phyloP scores from a whole-genome alignment of 129 eudicot species.

The Lactuca saligna region DNA sequence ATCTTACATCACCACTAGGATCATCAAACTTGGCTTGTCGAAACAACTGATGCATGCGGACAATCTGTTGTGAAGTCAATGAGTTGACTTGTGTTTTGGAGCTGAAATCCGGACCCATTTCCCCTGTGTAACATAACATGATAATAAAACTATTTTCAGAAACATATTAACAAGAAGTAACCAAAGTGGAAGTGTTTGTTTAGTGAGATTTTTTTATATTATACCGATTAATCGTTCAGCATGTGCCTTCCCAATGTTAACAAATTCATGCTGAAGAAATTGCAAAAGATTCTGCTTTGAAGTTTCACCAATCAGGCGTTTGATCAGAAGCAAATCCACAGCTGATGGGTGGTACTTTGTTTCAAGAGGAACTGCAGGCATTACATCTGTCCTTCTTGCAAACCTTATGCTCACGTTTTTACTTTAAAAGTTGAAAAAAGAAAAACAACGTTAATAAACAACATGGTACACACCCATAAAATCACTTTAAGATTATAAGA shows the following conservation, averaged over 20 bases:
- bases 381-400: constrained; percentile 94
- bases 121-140: constrained; percentile 54
- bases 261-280: constrained; percentile 98
- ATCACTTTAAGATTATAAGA: too few species aligned
- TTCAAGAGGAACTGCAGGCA: constrained; percentile 96
- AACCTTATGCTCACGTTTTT: constrained; percentile 86
- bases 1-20: constrained; percentile 98
- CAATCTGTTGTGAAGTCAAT: constrained; percentile 87
- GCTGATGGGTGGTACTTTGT: constrained; percentile 99
- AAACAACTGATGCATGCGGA: constrained; percentile 97
- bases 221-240: constrained; percentile 97
- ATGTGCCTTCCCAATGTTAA: constrained; percentile 78
- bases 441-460: constrained; percentile 9
- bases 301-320: constrained; percentile 86
- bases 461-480: background rate
- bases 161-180: constrained; percentile 1
- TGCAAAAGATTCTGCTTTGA: constrained; percentile 82
- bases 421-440: constrained; percentile 41
- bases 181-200: background rate
- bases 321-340: constrained; percentile 92
- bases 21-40: constrained; percentile 99
- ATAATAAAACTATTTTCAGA: constrained; percentile 11
- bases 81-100: constrained; percentile 86
- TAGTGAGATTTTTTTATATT: constrained; percentile 25
- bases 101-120: constrained; percentile 93